Percentiles rank a stretch among this genome's conserved stretches.
phyloP scores from a whole-genome alignment of 495 filamentous ascomycete species.

The Penicillium pulvis region DNA sequence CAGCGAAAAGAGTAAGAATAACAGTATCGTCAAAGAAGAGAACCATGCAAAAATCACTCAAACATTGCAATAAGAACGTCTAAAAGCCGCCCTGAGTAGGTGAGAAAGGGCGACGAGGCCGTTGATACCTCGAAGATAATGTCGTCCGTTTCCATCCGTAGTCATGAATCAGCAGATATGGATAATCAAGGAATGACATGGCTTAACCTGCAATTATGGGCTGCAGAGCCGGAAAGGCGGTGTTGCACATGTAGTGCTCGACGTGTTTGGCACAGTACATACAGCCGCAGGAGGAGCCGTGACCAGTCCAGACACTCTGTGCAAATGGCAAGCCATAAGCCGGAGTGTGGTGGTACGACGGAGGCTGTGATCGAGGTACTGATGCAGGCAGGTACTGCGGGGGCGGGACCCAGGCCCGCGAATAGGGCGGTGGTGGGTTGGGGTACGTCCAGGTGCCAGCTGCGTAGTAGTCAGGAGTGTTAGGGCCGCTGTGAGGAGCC shows the following conservation, averaged over 20 bases:
- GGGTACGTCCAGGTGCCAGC: constrained; percentile 60
- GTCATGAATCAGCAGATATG: constrained; percentile 22
- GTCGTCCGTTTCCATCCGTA: constrained; percentile 20
- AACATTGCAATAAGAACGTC: constrained; percentile 27
- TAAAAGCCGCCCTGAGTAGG: constrained; percentile 23
- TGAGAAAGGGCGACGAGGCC: constrained; percentile 9
- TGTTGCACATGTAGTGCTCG: constrained; percentile 64
- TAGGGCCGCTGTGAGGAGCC: constrained; percentile 67
- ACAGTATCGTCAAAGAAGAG: constrained; percentile 41
- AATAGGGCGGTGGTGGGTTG: constrained; percentile 51
- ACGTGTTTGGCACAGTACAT: constrained; percentile 64
- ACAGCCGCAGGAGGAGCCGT: constrained; percentile 69
- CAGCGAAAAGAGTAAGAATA: constrained; percentile 20
- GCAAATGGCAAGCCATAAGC: constrained; percentile 56
- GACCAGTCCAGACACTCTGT: constrained; percentile 60
- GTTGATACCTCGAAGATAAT: neutral
- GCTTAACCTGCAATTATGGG: constrained; percentile 47
- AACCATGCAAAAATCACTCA: constrained; percentile 33
- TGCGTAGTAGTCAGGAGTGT: constrained; percentile 59
- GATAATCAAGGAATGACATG: constrained; percentile 2
- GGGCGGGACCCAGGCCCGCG: constrained; percentile 44
- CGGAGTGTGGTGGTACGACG: constrained; percentile 55
- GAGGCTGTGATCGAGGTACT: constrained; percentile 48
- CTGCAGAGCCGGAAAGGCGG: constrained; percentile 61
- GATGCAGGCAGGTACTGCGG: constrained; percentile 51